Conservation (phyloP, 805 yeast species). For the Kluyveromyces lactis region DNA sequence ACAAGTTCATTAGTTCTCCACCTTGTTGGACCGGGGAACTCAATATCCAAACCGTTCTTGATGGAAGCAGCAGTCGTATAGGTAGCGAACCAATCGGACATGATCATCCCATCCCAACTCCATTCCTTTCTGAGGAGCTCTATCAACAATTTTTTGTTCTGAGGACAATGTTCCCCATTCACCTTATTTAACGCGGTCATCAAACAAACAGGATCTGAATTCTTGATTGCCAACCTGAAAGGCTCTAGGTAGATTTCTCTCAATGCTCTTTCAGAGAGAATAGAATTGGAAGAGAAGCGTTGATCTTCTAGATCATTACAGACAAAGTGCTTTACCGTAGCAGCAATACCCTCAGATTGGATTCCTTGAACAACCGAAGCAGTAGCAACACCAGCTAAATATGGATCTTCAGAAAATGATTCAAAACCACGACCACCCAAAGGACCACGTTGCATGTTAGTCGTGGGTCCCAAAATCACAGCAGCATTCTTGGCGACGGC, state of each 20-base stretch:
- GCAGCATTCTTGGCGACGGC: slow-evolving; percentile 47
- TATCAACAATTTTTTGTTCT: slow-evolving; percentile 35
- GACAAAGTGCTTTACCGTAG: slow-evolving; percentile 55
- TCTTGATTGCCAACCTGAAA: slow-evolving; percentile 46
- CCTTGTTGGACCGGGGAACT: too few species aligned
- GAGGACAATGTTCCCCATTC: slow-evolving; percentile 48
- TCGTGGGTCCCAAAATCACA: slow-evolving; percentile 41
- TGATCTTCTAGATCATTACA: slow-evolving; percentile 56
- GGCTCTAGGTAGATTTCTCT: too few species aligned
- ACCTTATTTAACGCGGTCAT: slow-evolving; percentile 65
- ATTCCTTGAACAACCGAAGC: slow-evolving; percentile 46
- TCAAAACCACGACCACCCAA: too few species aligned
- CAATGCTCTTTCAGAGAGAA: slow-evolving; percentile 50
- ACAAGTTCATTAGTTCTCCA: slow-evolving; percentile 34
- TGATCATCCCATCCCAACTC: slow-evolving; percentile 46
- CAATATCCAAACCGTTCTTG: slow-evolving; percentile 48
- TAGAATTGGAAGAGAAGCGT: slow-evolving; percentile 39
- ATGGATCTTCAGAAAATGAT: too few species aligned
- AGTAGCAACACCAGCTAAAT: slow-evolving; percentile 39
- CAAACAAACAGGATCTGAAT: slow-evolving; percentile 43
- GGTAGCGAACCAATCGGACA: slow-evolving; percentile 61
- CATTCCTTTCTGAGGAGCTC: slow-evolving; percentile 47
- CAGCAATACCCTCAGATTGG: slow-evolving; percentile 42
- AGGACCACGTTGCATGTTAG: too few species aligned
- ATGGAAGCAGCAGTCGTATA: slow-evolving; percentile 40